These are phyloP conservation scores for Hymenochaete sp. DNA, from an alignment of 1,284 basidiomycete genomes.

Conservation along the genomic window DNA sequence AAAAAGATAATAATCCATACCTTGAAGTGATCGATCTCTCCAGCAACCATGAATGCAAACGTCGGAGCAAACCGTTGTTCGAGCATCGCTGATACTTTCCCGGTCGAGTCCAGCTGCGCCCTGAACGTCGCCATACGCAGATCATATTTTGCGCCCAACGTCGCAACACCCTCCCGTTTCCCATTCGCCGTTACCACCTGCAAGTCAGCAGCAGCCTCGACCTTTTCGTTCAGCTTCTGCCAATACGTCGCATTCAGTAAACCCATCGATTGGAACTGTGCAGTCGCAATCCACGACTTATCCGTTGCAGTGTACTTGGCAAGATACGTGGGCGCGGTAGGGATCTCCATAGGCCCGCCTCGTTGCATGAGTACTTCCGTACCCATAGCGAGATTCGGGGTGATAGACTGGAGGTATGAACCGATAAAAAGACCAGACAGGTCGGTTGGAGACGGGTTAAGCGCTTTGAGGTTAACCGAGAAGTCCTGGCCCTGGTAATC, in stretches of 20 bases:
- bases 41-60: constrained; percentile 90
- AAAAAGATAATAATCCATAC: constrained; percentile 36
- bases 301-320: constrained; percentile 74
- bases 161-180: constrained; percentile 87
- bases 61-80: constrained; percentile 95
- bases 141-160: constrained; percentile 94
- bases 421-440: constrained; percentile 91
- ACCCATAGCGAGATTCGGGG: constrained; percentile 85
- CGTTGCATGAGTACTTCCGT: constrained; percentile 85
- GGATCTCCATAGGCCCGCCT: constrained; percentile 8
- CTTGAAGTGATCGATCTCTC: constrained; percentile 98
- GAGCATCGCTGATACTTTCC: constrained; percentile 90
- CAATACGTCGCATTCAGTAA: constrained; percentile 92
- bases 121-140: constrained; percentile 89
- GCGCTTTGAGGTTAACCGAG: constrained; percentile 79
- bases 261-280: constrained; percentile 82
- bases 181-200: constrained; percentile 72
- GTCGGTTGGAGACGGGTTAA: constrained; percentile 89
- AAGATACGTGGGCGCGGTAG: constrained; percentile 76
- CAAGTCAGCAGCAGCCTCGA: constrained; percentile 97
- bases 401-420: constrained; percentile 92
- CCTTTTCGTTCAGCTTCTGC: constrained; percentile 92
- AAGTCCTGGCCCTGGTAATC: constrained; percentile 90
- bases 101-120: constrained; percentile 86
- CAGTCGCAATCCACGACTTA: constrained; percentile 88